Conservation (phyloP, 306 rosid genomes). For the Quercus variabilis region DNA sequence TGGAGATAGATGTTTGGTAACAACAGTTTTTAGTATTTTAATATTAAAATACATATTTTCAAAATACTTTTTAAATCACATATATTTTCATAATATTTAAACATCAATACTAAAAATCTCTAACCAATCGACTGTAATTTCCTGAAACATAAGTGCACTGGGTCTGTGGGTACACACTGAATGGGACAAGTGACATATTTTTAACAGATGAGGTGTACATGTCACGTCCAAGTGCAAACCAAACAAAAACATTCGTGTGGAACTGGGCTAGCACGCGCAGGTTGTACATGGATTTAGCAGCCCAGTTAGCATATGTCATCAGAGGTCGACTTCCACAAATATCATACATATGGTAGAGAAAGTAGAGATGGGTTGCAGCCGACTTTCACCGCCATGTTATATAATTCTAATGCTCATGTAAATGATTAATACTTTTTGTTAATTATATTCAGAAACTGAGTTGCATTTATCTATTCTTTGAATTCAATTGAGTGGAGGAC, state of each 20-base stretch:
- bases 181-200: too few species aligned
- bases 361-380: background rate
- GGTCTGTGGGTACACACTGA: too few species aligned
- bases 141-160: too few species aligned
- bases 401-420: background rate
- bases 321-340: background rate
- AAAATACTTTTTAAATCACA: accelerated
- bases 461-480: background rate
- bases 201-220: too few species aligned
- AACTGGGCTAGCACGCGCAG: background rate
- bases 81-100: too few species aligned
- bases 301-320: background rate
- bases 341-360: too few species aligned
- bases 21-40: accelerated
- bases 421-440: background rate
- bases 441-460: background rate
- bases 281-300: background rate
- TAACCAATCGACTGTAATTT: too few species aligned
- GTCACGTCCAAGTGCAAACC: too few species aligned
- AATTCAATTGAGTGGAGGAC: background rate
- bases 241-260: too few species aligned
- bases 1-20: too few species aligned
- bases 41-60: accelerated
- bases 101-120: accelerated
- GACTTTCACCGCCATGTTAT: background rate